These are phyloP conservation scores for Cladosporium sp. DNA, from an alignment of 2,329 filamentous ascomycete genomes.

Conservation along the genomic window DNA sequence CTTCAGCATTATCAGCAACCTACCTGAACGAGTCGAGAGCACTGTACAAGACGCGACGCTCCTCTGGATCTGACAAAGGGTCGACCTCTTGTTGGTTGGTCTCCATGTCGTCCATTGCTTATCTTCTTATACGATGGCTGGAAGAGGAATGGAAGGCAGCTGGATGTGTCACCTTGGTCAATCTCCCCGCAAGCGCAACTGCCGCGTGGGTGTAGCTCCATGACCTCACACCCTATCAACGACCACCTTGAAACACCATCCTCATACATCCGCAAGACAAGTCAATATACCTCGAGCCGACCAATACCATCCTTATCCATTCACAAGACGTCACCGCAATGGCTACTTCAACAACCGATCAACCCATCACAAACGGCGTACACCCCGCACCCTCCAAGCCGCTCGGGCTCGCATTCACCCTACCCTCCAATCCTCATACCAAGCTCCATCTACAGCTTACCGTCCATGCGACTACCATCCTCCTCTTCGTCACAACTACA, in stretches of 20 bases:
- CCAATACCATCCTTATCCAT: not conserved
- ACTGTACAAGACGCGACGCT: constrained; percentile 75
- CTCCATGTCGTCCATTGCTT: not conserved
- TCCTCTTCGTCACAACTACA: constrained; percentile 60
- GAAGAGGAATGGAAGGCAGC: too few relatives aligned
- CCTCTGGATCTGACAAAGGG: constrained; percentile 69
- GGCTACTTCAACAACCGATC: constrained; percentile 23
- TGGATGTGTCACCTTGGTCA: too few relatives aligned
- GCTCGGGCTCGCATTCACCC: constrained; percentile 57
- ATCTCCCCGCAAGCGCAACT: not conserved
- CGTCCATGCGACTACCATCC: constrained; percentile 51
- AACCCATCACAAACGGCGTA: constrained; percentile 31
- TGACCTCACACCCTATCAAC: constrained; percentile 14
- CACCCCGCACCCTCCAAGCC: constrained; percentile 38
- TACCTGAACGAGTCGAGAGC: constrained; percentile 89
- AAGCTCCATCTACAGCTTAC: constrained; percentile 61
- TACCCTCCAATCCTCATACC: constrained; percentile 58
- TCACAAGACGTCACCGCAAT: constrained; percentile 16
- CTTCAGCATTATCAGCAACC: constrained; percentile 36
- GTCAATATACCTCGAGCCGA: not conserved
- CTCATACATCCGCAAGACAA: not conserved
- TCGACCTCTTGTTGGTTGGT: not conserved
- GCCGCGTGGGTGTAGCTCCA: not conserved
- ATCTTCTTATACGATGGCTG: not conserved
- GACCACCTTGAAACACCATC: not conserved